Percentiles rank a stretch among this genome's conserved stretches.
phyloP scores from a whole-genome alignment of 129 eudicot genomes.

The Lactuca sativa region DNA sequence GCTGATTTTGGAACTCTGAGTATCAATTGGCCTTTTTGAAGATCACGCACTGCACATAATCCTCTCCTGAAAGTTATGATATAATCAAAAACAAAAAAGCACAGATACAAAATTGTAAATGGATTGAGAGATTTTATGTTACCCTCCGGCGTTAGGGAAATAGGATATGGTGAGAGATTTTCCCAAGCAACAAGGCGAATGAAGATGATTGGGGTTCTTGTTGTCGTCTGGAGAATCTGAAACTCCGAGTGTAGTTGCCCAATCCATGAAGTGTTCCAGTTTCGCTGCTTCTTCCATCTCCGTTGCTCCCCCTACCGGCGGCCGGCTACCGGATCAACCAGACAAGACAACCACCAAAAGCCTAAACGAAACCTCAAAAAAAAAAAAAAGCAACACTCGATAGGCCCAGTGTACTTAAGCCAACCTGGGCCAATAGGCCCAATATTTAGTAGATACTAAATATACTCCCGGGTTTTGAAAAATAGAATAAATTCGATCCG shows the following conservation, averaged over 20 bases:
- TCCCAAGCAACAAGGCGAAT: conserved; percentile 48
- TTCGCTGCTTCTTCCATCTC: conserved; percentile 46
- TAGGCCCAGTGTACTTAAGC: too few species aligned
- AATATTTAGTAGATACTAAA: too few species aligned
- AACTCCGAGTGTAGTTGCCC: conserved; percentile 59
- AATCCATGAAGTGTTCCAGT: conserved; percentile 47
- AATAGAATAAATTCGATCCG: too few species aligned
- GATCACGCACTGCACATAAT: conserved; percentile 70
- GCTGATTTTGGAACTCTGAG: conserved; percentile 76
- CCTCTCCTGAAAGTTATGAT: conserved; percentile 68
- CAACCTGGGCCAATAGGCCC: too few species aligned
- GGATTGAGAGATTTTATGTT: conserved; percentile 1
- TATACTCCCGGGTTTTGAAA: too few species aligned
- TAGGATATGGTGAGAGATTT: conserved; percentile 47
- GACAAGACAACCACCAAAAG: conserved; percentile 3
- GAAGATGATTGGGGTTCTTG: background rate
- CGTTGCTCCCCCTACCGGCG: conserved; percentile 3
- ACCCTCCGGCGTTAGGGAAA: conserved; percentile 92
- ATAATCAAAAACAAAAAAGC: background rate
- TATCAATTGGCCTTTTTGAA: conserved; percentile 71
- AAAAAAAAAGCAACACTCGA: background rate
- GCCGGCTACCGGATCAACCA: too few species aligned
- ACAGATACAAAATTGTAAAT: background rate
- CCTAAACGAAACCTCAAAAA: background rate
- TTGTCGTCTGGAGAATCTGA: conserved; percentile 44